Evolutionary conservation across 805 yeast species (phyloP).

Genomic region (Nakazawaea ishiwadae): DNA sequence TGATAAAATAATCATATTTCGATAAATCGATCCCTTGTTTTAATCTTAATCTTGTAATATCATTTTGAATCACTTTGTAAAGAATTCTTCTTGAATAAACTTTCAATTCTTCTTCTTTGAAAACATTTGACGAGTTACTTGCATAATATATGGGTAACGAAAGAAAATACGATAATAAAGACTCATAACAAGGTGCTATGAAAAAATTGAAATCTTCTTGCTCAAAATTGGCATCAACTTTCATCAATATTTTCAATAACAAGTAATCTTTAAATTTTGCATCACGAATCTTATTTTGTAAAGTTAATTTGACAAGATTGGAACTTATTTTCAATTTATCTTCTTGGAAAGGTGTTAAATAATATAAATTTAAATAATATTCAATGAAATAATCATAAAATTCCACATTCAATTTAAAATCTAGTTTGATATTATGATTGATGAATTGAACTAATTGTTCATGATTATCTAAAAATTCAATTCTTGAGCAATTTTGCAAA

Average conservation of each 20-base stretch:
- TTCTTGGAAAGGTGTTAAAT: neutral
- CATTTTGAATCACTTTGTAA: neutral
- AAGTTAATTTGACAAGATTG: neutral
- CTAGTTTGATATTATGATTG: slow-evolving; percentile 1
- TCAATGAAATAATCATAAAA: slow-evolving; percentile 1
- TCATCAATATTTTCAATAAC: neutral
- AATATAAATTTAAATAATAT: slow-evolving; percentile 1
- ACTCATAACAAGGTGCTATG: neutral
- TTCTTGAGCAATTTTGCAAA: neutral
- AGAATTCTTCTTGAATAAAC: neutral
- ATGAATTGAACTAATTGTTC: neutral
- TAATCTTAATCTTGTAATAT: neutral
- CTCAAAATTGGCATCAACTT: neutral
- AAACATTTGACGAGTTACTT: slow-evolving; percentile 1
- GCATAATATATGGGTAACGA: slow-evolving; percentile 4
- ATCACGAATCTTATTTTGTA: neutral
- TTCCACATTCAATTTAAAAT: neutral
- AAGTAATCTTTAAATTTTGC: slow-evolving; percentile 1
- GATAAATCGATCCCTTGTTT: neutral
- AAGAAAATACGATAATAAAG: neutral
- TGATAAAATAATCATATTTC: neutral
- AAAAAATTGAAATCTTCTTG: neutral
- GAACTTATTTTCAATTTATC: neutral
- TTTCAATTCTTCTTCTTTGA: slow-evolving; percentile 1
- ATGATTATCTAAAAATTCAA: neutral